Base-by-base conservation (phyloP, 1,284 basidiomycete genomes). In the Cerrena zonata region DNA sequence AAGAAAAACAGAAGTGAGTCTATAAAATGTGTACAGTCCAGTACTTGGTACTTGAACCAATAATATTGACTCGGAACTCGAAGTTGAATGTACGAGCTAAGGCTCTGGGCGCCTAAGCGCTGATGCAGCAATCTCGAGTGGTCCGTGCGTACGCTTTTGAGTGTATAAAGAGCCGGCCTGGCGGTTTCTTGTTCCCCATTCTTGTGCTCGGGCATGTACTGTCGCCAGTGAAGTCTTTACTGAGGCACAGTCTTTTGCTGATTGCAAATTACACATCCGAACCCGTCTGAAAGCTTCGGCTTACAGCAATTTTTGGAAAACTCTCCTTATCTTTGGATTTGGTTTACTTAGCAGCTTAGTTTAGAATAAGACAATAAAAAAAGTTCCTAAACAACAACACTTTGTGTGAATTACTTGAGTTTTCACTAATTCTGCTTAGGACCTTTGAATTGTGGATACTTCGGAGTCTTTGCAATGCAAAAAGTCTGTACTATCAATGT, bases 131-230 rank as follows among this genome's bases (percentile, higher is more conserved):
- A n/a, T n/a, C n/a, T 15, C 11, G 38, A 15, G 23, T 58, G 56
- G 56, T 58, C 56, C 56, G 56, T 58, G 56, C 56, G 54, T 54
- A 47, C 13, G 3, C 25, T 22, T 5, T 36, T 27, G 30, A 44
- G 54, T 56, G 54, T 50, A 56, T n/a, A n/a, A n/a, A n/a, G n/a
- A 44, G 36, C 19, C 36, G 44, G 7, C 5, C 21, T 24, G 34
- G 22, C 15, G 22, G 25, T 2, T 49, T 25, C 10, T 21, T n/a
- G 38, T 47, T 62, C 59, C 56, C 55, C 64, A 86, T 84, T 86
- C 84, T 89, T 88, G 86, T 88, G 86, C 86, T 88, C 84, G 86
- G 86, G 86, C 85, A 86, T 82, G 86, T 84, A 86, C 84, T 84
- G 81, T 86, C 84, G 84, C 82, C 83, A 88, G 86, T 89, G 86